These are phyloP conservation scores for Arthroderma uncinatum DNA, from an alignment of 2,329 filamentous ascomycete genomes.

Conservation along the genomic window DNA sequence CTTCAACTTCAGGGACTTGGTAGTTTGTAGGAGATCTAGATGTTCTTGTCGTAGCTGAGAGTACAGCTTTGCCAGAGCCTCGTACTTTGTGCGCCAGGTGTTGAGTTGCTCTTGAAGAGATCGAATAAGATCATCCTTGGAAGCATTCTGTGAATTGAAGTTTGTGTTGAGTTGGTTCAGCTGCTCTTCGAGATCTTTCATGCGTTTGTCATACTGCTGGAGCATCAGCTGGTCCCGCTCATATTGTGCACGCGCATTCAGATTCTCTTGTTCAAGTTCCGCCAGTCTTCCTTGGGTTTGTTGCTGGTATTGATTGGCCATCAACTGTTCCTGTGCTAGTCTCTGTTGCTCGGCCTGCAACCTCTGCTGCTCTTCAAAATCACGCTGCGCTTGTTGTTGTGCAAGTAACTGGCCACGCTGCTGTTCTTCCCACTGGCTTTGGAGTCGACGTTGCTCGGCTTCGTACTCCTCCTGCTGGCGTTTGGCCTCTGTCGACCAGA, in stretches of 20 bases:
- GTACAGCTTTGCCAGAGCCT: slow-evolving; percentile 91
- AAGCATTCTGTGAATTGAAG: slow-evolving; percentile 70
- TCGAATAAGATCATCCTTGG: slow-evolving; percentile 88
- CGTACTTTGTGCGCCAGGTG: slow-evolving; percentile 95
- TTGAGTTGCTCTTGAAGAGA: slow-evolving; percentile 94
- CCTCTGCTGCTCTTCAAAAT: slow-evolving; percentile 95
- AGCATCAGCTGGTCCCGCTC: slow-evolving; percentile 96
- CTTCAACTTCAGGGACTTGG: slow-evolving; percentile 92
- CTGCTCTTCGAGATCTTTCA: slow-evolving; percentile 86
- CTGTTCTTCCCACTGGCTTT: slow-evolving; percentile 74
- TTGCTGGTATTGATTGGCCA: slow-evolving; percentile 79
- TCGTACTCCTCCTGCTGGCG: slow-evolving; percentile 91
- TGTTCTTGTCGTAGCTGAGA: slow-evolving; percentile 93
- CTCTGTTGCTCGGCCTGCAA: slow-evolving; percentile 78
- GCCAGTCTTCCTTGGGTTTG: slow-evolving; percentile 94
- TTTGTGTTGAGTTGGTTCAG: slow-evolving; percentile 71
- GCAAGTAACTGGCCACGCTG: slow-evolving; percentile 71
- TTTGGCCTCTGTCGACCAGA: slow-evolving; percentile 90
- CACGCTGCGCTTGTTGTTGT: slow-evolving; percentile 71
- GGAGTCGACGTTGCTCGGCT: slow-evolving; percentile 78
- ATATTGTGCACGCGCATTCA: slow-evolving; percentile 88
- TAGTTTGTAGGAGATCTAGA: slow-evolving; percentile 86
- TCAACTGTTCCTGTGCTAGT: slow-evolving; percentile 77
- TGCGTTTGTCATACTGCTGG: slow-evolving; percentile 87
- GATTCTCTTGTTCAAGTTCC: slow-evolving; percentile 87